phyloP scores from a whole-genome alignment of 2,329 filamentous ascomycete genomes.

The Aspergillus phoenicis region DNA sequence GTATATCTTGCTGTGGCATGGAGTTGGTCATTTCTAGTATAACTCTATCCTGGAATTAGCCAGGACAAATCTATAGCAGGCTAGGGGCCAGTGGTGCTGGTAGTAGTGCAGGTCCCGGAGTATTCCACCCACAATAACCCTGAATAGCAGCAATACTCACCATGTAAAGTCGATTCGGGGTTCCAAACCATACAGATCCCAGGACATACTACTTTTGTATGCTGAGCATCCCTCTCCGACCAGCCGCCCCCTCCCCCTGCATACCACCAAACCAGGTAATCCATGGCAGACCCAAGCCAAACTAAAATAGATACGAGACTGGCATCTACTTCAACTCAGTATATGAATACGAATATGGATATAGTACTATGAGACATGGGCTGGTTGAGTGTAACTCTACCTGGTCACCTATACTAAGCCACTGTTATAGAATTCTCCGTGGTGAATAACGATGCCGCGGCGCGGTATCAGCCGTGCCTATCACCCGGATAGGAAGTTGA shows the following conservation, averaged over 20 bases:
- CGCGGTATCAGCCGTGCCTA: not conserved
- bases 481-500: not conserved
- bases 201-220: too few species aligned
- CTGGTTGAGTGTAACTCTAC: not conserved
- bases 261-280: not conserved
- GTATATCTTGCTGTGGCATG: too few species aligned
- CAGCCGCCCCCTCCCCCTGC: too few species aligned
- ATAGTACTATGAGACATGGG: not conserved
- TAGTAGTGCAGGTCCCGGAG: not conserved
- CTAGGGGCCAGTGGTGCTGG: not conserved
- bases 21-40: too few species aligned
- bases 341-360: not conserved
- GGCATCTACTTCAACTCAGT: not conserved
- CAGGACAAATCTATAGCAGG: too few species aligned
- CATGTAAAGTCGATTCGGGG: not conserved
- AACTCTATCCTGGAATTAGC: too few species aligned
- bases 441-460: too few species aligned
- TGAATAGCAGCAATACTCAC: not conserved
- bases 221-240: not conserved
- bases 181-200: too few species aligned
- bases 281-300: not conserved
- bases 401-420: not conserved
- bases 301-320: not conserved
- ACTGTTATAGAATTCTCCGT: not conserved
- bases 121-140: not conserved